Base-by-base conservation (phyloP, 1,284 basidiomycete species). In the Ganoderma leucocontextum region DNA sequence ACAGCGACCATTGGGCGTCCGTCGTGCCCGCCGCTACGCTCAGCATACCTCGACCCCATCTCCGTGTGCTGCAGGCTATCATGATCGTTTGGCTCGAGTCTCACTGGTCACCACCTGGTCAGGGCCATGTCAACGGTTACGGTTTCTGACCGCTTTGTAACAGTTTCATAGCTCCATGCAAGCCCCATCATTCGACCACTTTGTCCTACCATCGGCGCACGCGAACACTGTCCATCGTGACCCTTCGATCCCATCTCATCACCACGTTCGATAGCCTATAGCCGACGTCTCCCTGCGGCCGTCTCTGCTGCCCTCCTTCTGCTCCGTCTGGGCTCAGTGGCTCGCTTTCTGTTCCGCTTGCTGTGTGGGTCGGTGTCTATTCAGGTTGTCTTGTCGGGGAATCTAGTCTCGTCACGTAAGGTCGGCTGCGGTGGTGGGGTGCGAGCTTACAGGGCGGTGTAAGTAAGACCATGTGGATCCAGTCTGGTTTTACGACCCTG, bases 221-320 rank as follows among this genome's bases (percentile, higher is more conserved):
- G 57, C 57, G 57, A 59, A 59, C 35, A 36, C 38, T 10, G 57
- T 59, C 57, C 57, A 59, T 59, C 57, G 57, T 59, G 57, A 59
- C 57, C 57, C 17, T 22, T 17, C 10, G 36, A 7, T n/a, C 19
- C 6, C 57, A 19, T 25, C 57, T 39, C 36, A 58, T 59, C n/a
- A 59, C 36, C 47, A 25, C 12, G 22, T 19, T 22, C 44, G 9
- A 47, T 47, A 47, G 44, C 7, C 44, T 49, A 49, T 49, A 49
- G 47, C 47, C 47, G 47, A 49, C 44, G 10, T 22, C 8, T 25
- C 9, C 47, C 47, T n/a, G 47, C 47, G 22, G 47, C 47, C 47
- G 22, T 12, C 29, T 29, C 47, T 25, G 47, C 47, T 22, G 47
- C 47, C 47, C 47, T 49, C 47, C n/a, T 47, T 47, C 10, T 25